Evolutionary conservation across 1,284 basidiomycete species (phyloP), one percentile per base, ranked within the genome.

Genomic region (Fomitopsis schrenkii): DNA sequence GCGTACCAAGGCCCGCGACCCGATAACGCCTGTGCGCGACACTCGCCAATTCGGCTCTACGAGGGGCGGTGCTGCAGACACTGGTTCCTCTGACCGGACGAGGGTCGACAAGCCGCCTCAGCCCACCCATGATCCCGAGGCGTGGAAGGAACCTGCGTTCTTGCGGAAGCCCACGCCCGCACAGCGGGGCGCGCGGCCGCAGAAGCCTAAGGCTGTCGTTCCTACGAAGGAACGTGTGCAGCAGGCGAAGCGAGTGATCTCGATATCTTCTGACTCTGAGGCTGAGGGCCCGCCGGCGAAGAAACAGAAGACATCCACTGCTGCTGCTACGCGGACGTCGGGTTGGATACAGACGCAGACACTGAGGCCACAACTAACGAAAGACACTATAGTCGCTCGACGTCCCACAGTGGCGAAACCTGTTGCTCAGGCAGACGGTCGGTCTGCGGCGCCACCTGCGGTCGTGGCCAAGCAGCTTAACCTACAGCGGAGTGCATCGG

Each of bases 91-190:
- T 10, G 52, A 54, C 36, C 35, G 52, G 9, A 54, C 35, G 12
- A 33, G 36, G n/a, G 52, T 54, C 3, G 52, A 54, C 19, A 19
- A 15, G 35, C 28, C 15, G 17, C 48, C 48, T 7, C 48, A 8
- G 33, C 14, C 22, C 17, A 6, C 30, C 54, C 17, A 70, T 42
- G 67, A 70, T 45, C 62, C 68, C 0, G 26, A 50, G 7, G 54
- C 64, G 5, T 70, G 68, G 68, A 40, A 45, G 1, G 62, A 46
- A 5, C 67, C 68, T 35, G 58, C 66, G 5, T 70, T 70, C 63
- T 60, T 67, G 67, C 64, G 52, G 35, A 64, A 54, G 12, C 52
- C 19, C 2, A 22, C 22, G 2, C 12, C 17, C n/a, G 35, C n/a
- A 26, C 17, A 54, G 35, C 9, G 5, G 28, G 63, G 41, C 8